These are phyloP conservation scores for Cercophora samala DNA, from an alignment of 495 filamentous ascomycete genomes.

Conservation along the genomic window DNA sequence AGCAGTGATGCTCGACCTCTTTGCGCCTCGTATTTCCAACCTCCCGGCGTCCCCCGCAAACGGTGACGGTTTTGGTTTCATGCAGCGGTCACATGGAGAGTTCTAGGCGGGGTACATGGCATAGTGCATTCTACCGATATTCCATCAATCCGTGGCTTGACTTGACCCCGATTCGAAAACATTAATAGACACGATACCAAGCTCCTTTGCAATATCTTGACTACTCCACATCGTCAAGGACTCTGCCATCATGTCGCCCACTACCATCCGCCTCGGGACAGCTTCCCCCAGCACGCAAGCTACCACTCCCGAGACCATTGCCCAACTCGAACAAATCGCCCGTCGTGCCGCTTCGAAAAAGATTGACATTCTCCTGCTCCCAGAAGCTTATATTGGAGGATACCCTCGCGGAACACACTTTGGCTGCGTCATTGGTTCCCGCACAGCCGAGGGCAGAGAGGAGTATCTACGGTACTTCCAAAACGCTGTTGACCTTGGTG, in stretches of 20 bases:
- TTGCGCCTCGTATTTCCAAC: conserved; percentile 1
- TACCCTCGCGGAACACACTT: conserved; percentile 85
- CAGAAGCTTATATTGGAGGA: conserved; percentile 89
- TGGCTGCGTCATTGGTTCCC: conserved; percentile 67
- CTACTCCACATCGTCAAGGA: neutral
- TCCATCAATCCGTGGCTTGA: conserved; percentile 1
- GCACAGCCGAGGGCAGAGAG: conserved; percentile 67
- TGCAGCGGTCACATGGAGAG: conserved; percentile 3
- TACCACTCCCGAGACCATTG: conserved; percentile 63
- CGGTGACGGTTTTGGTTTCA: neutral
- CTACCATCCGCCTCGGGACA: conserved; percentile 65
- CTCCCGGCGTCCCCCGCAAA: neutral
- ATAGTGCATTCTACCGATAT: neutral
- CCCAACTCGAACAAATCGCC: conserved; percentile 57
- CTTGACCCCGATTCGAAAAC: neutral
- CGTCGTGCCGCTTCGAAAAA: conserved; percentile 47
- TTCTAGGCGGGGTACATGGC: neutral
- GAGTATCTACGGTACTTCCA: conserved; percentile 83
- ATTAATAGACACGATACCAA: neutral
- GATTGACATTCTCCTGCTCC: conserved; percentile 79
- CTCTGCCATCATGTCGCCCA: conserved; percentile 11
- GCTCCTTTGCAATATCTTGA: neutral
- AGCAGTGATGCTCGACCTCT: neutral
- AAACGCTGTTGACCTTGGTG: conserved; percentile 76
- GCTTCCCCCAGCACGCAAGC: conserved; percentile 70